A percentile compares a stretch with the other conserved stretches of the same genome.
Conservation (phyloP, 163 green algal species). For the Chlorella variabilis region DNA sequence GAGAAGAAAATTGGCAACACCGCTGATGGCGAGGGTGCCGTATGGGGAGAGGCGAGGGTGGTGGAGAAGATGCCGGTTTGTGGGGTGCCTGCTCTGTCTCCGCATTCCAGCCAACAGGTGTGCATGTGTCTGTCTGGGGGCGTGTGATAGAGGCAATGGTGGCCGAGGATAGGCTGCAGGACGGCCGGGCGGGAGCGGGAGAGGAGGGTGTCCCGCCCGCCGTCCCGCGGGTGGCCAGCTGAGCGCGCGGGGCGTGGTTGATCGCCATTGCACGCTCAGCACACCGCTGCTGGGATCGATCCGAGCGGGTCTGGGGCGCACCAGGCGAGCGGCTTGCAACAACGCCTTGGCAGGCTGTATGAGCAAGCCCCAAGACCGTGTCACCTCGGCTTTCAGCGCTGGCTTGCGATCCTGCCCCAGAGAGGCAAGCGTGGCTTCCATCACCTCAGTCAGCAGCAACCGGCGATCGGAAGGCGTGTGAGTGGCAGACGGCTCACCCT, state of each 20-base stretch:
- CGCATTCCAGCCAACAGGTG: too few species aligned
- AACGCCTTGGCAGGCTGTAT: not conserved
- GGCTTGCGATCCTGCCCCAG: conserved; percentile 26
- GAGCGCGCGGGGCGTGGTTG: too few species aligned
- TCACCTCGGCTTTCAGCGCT: conserved; percentile 42
- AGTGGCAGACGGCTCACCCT: not conserved
- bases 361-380: conserved; percentile 21
- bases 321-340: not conserved
- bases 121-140: too few species aligned
- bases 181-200: too few species aligned
- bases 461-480: not conserved
- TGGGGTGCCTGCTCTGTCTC: too few species aligned
- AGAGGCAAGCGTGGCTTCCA: conserved; percentile 25
- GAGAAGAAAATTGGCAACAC: conserved; percentile 19
- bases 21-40: too few species aligned
- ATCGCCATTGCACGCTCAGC: not conserved
- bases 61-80: not conserved
- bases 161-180: too few species aligned
- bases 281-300: not conserved
- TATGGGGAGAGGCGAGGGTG: not conserved
- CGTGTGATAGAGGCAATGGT: too few species aligned
- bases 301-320: too few species aligned
- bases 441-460: not conserved
- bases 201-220: too few species aligned
- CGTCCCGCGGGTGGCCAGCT: too few species aligned